Evolutionary conservation across 371 early-diverging fungal genomes (phyloP).

Genomic region (Entomophthora muscae): DNA sequence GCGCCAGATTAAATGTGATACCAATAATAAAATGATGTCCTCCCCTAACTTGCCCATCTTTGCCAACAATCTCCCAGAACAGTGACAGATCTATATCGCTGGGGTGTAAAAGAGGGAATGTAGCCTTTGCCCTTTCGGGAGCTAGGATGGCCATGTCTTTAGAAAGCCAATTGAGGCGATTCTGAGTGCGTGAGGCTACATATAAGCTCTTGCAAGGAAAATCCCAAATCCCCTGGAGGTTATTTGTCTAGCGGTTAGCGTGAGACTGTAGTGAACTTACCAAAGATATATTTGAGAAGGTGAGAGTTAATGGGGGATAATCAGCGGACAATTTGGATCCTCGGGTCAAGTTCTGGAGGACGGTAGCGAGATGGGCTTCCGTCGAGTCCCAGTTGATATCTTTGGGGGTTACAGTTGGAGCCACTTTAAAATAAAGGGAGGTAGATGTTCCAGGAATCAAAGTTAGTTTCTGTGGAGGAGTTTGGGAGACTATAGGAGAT

Average conservation of each 20-base stretch:
- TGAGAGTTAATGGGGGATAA: neutral
- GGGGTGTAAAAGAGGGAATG: conserved; percentile 61
- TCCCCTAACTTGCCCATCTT: too few species aligned
- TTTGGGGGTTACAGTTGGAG: neutral
- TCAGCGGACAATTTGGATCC: neutral
- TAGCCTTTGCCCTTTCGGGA: conserved; percentile 8
- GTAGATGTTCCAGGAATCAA: neutral
- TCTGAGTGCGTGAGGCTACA: neutral
- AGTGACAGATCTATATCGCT: conserved; percentile 72
- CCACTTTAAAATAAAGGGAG: neutral
- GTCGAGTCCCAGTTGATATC: neutral
- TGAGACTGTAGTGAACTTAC: neutral
- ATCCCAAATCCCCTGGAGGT: neutral
- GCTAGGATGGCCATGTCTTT: neutral
- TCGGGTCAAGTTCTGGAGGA: neutral
- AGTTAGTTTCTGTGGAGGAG: neutral
- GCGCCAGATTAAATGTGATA: conserved; percentile 62
- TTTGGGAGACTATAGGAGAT: conserved; percentile 21
- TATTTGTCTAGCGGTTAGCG: too few species aligned
- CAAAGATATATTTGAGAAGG: neutral
- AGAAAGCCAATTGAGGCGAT: neutral
- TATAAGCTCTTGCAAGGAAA: neutral
- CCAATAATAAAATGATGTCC: conserved; percentile 83
- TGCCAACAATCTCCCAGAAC: conserved; percentile 62
- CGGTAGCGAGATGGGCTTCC: neutral